Evolutionary conservation across 768 basidiomycete species (phyloP).

Genomic region (Podaxis rugospora): DNA sequence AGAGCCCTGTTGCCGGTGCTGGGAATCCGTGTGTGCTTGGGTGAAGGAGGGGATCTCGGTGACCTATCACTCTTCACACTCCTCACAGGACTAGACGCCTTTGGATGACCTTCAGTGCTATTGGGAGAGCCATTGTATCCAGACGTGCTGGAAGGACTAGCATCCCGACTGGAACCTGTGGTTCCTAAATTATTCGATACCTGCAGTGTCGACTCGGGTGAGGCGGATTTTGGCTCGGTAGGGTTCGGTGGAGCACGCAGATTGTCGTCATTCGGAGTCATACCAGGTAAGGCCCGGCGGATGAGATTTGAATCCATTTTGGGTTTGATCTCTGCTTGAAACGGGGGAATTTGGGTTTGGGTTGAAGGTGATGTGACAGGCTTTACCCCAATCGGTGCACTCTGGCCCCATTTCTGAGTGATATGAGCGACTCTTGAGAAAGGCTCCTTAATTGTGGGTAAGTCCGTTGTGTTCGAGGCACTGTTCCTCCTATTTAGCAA

Average conservation of each 20-base stretch:
- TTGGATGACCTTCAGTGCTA: constrained; percentile 3
- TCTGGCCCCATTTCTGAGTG: constrained; percentile 28
- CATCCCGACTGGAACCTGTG: neutral
- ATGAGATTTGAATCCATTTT: constrained; percentile 6
- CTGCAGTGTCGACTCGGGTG: constrained; percentile 7
- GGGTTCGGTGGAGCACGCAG: neutral
- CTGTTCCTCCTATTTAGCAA: neutral
- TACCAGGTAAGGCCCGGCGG: constrained; percentile 39
- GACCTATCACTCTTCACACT: constrained; percentile 17
- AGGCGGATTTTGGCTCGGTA: neutral
- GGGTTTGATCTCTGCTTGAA: neutral
- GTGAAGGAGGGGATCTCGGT: constrained; percentile 26
- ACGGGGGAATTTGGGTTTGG: neutral
- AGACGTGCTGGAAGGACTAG: constrained; percentile 1
- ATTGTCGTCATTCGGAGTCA: constrained; percentile 16
- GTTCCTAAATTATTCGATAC: neutral
- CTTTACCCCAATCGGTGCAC: constrained; percentile 28
- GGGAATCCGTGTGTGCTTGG: constrained; percentile 52
- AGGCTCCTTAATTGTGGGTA: neutral
- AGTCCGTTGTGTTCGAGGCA: neutral
- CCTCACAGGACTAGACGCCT: constrained; percentile 6
- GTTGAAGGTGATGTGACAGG: neutral
- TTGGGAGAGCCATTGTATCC: neutral
- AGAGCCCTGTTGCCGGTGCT: constrained; percentile 66
- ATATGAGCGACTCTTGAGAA: constrained; percentile 17